Evolutionary conservation across 345 rosid species (phyloP), one percentile per base, ranked within the genome.

Genomic region (Citrus unshiu): DNA sequence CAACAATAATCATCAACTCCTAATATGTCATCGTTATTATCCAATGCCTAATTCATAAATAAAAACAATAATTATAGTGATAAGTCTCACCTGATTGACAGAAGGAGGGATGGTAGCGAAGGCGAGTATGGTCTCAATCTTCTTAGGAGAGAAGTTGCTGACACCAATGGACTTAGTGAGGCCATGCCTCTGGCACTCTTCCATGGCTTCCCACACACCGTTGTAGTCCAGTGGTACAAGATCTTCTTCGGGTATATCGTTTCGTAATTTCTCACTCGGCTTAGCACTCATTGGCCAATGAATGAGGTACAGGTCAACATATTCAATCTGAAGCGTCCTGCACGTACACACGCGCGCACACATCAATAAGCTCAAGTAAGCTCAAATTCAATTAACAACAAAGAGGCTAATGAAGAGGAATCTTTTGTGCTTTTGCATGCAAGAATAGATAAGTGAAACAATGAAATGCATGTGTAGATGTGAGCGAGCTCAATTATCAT

Each of bases 91-190:
- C 49, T 80, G 83, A 54, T 76, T 80, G 12, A 76, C 79, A 3
- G 76, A 21, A 9, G 83, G 83, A 61, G 80, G 76, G 49, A 76
- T 70, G 61, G 51, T 69, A 29, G 83, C 75, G 1, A 24, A 18
- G 49, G 71, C 21, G 6, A 80, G 76, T 37, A 70, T 29, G 25
- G 9, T 18, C 60, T 58, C 58, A 35, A 75, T 70, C 34, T 75
- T 75, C 76, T 69, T 76, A 58, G 66, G 34, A 51, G 83, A 75
- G 64, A 80, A 76, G 83, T 80, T 80, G 76, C 72, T 70, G 40
- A 70, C 79, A 22, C 79, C 79, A 62, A 69, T 70, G 30, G 70
- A 39, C 64, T 76, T 75, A 3, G 79, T 40, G 30, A 80, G 79
- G 40, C 83, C 72, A 69, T 51, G 64, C 49, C 58, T 34, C 62